Base-by-base conservation (phyloP, 345 rosid species). In the Populus pruinosa region DNA sequence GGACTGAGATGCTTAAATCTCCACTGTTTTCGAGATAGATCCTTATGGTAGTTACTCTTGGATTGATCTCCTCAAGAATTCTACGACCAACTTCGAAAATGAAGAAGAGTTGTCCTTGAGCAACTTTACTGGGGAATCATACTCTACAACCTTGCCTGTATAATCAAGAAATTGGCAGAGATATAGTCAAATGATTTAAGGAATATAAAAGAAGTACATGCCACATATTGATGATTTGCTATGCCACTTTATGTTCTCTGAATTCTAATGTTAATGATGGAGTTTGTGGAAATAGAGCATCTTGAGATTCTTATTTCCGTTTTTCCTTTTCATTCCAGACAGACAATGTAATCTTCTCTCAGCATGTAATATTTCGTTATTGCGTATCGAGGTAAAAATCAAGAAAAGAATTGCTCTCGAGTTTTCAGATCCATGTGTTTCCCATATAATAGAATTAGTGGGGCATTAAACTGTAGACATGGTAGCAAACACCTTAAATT, bases 21-120 rank as follows among this genome's bases (percentile, higher is more conserved):
- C 56, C 41, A 14, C 62, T 53, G 43, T 11, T 70, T 68, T 76
- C 63, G 63, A 69, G 70, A 44, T 59, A 49, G n/a, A 70, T 83
- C 79, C 64, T 44, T 53, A 7, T 67, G 73, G 63, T 25, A n/a
- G 62, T 76, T 80, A 9, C 78, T 76, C 69, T 77, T 76, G 65
- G 89, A 87, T 10, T 38, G 94, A 86, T 76, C 93, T 92, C 33
- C 88, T 36, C 82, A 77, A 71, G 82, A 88, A 92, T 78, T 91
- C 93, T 6, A 82, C 80, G 70, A 87, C 97, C 78, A 92, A 80
- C 85, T 86, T 89, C 23, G 92, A 86, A 84, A 93, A 93, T 0
- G 87, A 87, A 5, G 94, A 92, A 6, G 86, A 85, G 59, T 69
- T 87, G 44, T 87, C 86, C 86, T 87, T 83, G 2, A 92, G 90